A percentile compares a stretch with the other conserved stretches of the same genome.
Conservation (phyloP, 345 rosid species). For the Eucalyptus polybractea region DNA sequence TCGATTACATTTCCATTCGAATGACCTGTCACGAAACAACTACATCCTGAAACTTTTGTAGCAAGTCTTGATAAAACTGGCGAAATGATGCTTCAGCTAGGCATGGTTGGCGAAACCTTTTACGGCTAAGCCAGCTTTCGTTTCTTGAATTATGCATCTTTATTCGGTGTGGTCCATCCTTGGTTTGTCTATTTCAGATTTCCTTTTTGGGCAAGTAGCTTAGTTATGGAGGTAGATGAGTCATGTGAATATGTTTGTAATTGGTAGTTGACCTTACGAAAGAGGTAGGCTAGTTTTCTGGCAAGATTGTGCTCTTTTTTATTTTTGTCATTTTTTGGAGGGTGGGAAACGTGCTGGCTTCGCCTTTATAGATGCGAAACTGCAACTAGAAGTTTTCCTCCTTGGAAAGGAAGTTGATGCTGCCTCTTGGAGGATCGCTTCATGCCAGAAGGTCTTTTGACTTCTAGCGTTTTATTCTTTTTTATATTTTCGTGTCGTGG, state of each 20-base stretch:
- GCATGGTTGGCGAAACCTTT: not conserved
- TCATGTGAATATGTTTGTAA: not conserved
- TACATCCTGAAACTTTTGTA: not conserved
- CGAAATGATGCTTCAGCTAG: not conserved
- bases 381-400: not conserved
- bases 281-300: not conserved
- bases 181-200: not conserved
- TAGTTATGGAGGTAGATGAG: not conserved
- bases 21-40: not conserved
- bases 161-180: not conserved
- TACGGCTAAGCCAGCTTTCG: not conserved
- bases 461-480: not conserved
- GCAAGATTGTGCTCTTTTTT: not conserved
- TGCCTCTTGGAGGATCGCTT: not conserved
- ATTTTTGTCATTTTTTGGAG: not conserved
- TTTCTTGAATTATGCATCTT: not conserved
- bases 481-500: not conserved
- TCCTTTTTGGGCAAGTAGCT: not conserved
- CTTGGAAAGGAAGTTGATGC: not conserved
- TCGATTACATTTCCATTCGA: not conserved
- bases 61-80: not conserved
- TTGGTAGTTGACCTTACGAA: not conserved
- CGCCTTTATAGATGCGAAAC: not conserved
- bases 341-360: not conserved
- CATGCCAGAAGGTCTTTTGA: not conserved